phyloP scores from a whole-genome alignment of 1,284 basidiomycete species.

The Ustilago loliicola region DNA sequence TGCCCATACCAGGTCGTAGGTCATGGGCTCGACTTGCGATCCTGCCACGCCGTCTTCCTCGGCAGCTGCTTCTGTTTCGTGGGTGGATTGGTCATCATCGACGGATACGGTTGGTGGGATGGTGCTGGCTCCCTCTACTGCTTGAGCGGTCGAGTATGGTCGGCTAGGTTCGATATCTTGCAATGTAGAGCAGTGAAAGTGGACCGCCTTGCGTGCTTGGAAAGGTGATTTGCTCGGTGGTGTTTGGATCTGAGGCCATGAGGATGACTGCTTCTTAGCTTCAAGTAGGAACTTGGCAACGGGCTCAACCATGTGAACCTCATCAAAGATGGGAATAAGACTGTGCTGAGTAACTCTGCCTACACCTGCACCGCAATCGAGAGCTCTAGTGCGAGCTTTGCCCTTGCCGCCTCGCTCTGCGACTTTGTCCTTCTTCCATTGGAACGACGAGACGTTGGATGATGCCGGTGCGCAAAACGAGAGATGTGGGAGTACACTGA shows the following conservation, averaged over 20 bases:
- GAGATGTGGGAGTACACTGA: slow-evolving; percentile 62
- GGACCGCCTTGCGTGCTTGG: slow-evolving; percentile 62
- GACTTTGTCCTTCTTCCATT: slow-evolving; percentile 57
- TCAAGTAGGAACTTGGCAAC: slow-evolving; percentile 66
- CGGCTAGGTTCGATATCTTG: slow-evolving; percentile 63
- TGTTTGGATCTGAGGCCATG: slow-evolving; percentile 56
- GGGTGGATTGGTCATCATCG: slow-evolving; percentile 19
- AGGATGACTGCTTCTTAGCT: slow-evolving; percentile 54
- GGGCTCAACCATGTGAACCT: slow-evolving; percentile 69
- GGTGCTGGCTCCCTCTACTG: slow-evolving; percentile 14
- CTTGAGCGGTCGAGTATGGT: slow-evolving; percentile 45
- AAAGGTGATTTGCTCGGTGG: slow-evolving; percentile 56
- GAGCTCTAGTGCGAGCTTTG: slow-evolving; percentile 57
- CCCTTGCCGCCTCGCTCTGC: slow-evolving; percentile 60
- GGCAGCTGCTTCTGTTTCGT: background rate
- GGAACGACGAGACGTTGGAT: slow-evolving; percentile 41
- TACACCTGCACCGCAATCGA: slow-evolving; percentile 69
- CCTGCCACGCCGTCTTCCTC: slow-evolving; percentile 36
- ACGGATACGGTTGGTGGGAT: slow-evolving; percentile 40
- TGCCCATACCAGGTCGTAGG: slow-evolving; percentile 67
- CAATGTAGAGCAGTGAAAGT: slow-evolving; percentile 66
- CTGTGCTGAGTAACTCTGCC: slow-evolving; percentile 67
- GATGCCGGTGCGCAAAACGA: slow-evolving; percentile 61
- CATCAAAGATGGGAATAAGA: slow-evolving; percentile 65
- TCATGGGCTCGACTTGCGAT: slow-evolving; percentile 44